Conservation (phyloP, 169 alveolate species). For the Eimeria falciformis region DNA sequence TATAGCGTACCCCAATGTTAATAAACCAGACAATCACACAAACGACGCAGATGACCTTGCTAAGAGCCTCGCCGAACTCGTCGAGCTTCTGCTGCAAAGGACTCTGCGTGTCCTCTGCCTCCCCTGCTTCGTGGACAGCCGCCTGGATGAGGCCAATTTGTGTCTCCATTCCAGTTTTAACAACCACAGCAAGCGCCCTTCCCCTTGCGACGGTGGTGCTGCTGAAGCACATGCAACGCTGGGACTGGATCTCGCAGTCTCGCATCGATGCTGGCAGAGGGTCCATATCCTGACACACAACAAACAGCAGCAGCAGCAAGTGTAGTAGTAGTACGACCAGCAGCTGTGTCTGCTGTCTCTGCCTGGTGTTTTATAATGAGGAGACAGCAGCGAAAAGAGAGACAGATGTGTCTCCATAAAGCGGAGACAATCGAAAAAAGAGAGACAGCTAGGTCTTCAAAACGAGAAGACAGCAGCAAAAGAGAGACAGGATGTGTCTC, state of each 20-base stretch:
- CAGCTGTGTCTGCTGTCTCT: too few species aligned
- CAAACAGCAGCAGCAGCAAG: constrained; percentile 37
- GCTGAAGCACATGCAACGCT: constrained; percentile 91
- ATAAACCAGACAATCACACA: constrained; percentile 97
- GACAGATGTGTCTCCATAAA: too few species aligned
- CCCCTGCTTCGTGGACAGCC: constrained; percentile 96
- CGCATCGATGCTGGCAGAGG: constrained; percentile 81
- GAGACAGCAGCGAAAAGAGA: too few species aligned
- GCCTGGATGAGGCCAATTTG: constrained; percentile 98
- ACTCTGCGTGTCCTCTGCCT: constrained; percentile 94
- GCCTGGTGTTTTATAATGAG: too few species aligned
- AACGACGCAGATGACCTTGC: constrained; percentile 93
- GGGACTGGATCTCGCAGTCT: constrained; percentile 88
- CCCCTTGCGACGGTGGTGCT: constrained; percentile 97
- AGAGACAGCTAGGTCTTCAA: neutral
- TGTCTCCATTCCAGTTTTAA: constrained; percentile 98
- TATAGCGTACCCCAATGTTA: constrained; percentile 89
- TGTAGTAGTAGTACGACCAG: too few species aligned
- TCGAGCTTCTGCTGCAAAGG: constrained; percentile 98
- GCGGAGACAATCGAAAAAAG: too few species aligned
- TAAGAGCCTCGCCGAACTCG: constrained; percentile 95
- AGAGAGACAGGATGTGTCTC: neutral
- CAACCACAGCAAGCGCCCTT: constrained; percentile 95
- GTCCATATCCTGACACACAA: constrained; percentile 79
- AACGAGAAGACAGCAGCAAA: neutral